phyloP scores from a whole-genome alignment of 306 rosid genomes.

The Canavalia gladiata region DNA sequence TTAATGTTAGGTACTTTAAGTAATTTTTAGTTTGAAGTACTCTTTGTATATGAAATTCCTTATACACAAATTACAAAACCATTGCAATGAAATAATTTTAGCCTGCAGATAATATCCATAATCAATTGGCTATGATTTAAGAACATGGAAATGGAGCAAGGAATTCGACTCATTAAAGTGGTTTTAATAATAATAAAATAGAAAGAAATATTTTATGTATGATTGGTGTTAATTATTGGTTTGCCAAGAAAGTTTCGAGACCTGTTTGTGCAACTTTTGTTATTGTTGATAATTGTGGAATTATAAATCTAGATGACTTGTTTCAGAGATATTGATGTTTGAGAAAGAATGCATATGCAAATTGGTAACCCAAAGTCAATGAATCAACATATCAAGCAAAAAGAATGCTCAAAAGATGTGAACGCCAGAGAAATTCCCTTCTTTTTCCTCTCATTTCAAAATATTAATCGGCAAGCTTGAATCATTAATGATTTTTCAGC shows the following conservation, averaged over 20 bases:
- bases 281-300: conserved; percentile 41
- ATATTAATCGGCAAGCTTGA: too few relatives aligned
- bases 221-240: conserved; percentile 29
- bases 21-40: too few relatives aligned
- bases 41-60: too few relatives aligned
- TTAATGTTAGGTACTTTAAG: too few relatives aligned
- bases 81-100: too few relatives aligned
- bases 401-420: too few relatives aligned
- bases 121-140: conserved; percentile 38
- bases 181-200: conserved; percentile 35
- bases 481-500: too few relatives aligned
- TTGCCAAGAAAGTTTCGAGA: conserved; percentile 42
- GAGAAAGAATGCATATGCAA: conserved; percentile 48
- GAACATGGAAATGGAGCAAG: conserved; percentile 44
- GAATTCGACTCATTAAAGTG: conserved; percentile 39
- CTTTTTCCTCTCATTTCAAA: too few relatives aligned
- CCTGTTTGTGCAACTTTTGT: conserved; percentile 41
- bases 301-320: conserved; percentile 57
- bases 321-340: conserved; percentile 64
- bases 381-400: conserved; percentile 4
- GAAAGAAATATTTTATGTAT: conserved; percentile 40
- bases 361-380: conserved; percentile 44
- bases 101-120: conserved; percentile 32
- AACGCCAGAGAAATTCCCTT: too few relatives aligned
- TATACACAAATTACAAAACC: too few relatives aligned